Evolutionary conservation across 768 basidiomycete genomes (phyloP).

Genomic region (Podaxis mareebaensis): DNA sequence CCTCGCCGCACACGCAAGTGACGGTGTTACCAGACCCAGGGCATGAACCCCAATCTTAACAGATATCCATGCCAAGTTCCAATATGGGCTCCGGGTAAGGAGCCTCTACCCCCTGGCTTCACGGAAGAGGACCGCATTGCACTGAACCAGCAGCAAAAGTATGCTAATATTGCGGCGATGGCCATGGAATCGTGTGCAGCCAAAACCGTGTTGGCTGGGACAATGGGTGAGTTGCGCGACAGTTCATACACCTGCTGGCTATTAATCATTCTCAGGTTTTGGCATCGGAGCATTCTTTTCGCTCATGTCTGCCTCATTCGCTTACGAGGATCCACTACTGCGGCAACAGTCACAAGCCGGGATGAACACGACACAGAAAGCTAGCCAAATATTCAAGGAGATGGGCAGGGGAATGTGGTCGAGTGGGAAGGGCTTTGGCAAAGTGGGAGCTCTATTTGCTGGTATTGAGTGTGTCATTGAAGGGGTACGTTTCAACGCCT

Average conservation of each 20-base stretch:
- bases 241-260: slow-evolving; percentile 8
- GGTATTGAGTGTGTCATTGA: slow-evolving; percentile 96
- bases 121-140: slow-evolving; percentile 77
- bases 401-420: slow-evolving; percentile 94
- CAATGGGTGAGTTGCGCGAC: slow-evolving; percentile 62
- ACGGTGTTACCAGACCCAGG: slow-evolving; percentile 11
- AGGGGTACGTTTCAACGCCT: slow-evolving; percentile 58
- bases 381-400: slow-evolving; percentile 83
- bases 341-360: slow-evolving; percentile 59
- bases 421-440: slow-evolving; percentile 89
- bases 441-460: slow-evolving; percentile 93
- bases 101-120: slow-evolving; percentile 82
- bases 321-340: slow-evolving; percentile 90
- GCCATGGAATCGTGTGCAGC: slow-evolving; percentile 86
- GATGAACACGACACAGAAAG: slow-evolving; percentile 72
- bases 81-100: slow-evolving; percentile 81
- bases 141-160: slow-evolving; percentile 71
- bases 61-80: slow-evolving; percentile 59
- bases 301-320: slow-evolving; percentile 93
- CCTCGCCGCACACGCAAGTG: background rate
- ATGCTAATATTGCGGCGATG: slow-evolving; percentile 65
- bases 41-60: slow-evolving; percentile 32
- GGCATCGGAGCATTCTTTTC: slow-evolving; percentile 95
- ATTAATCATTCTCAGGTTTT: slow-evolving; percentile 56
- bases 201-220: slow-evolving; percentile 82